These are phyloP conservation scores for Diaporthe longicolla DNA, from an alignment of 2,329 filamentous ascomycete genomes.

Conservation along the genomic window DNA sequence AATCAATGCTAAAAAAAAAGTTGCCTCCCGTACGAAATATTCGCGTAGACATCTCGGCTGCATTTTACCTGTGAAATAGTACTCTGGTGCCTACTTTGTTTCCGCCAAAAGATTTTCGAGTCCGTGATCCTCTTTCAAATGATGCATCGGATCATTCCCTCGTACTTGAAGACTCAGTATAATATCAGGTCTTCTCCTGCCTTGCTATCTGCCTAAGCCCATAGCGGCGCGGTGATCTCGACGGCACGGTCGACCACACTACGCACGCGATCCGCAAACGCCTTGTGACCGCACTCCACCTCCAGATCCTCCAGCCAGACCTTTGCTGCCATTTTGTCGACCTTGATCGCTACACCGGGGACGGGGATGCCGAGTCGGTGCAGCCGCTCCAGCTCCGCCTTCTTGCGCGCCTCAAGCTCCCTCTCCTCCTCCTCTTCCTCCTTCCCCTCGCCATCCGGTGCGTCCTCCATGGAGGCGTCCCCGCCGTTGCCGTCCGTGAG, in stretches of 20 bases:
- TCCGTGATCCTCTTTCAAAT: neutral
- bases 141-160: neutral
- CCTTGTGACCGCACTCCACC: constrained; percentile 85
- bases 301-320: constrained; percentile 95
- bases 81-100: constrained; percentile 1
- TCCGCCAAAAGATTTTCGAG: neutral
- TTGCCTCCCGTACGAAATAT: neutral
- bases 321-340: constrained; percentile 88
- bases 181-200: neutral
- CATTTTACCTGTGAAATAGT: constrained; percentile 3
- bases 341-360: constrained; percentile 86
- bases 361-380: constrained; percentile 91
- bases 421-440: constrained; percentile 55
- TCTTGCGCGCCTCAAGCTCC: constrained; percentile 67
- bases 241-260: constrained; percentile 92
- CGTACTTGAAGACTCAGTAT: neutral
- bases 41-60: neutral
- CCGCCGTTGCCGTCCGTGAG: constrained; percentile 50
- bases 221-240: constrained; percentile 86
- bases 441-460: constrained; percentile 51
- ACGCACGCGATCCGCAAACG: constrained; percentile 86
- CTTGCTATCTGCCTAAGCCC: constrained; percentile 57
- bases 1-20: neutral
- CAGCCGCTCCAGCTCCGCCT: constrained; percentile 80
- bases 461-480: constrained; percentile 55